These are phyloP conservation scores for Cucurbita pepo DNA, from an alignment of 306 rosid genomes.

Conservation along the genomic window DNA sequence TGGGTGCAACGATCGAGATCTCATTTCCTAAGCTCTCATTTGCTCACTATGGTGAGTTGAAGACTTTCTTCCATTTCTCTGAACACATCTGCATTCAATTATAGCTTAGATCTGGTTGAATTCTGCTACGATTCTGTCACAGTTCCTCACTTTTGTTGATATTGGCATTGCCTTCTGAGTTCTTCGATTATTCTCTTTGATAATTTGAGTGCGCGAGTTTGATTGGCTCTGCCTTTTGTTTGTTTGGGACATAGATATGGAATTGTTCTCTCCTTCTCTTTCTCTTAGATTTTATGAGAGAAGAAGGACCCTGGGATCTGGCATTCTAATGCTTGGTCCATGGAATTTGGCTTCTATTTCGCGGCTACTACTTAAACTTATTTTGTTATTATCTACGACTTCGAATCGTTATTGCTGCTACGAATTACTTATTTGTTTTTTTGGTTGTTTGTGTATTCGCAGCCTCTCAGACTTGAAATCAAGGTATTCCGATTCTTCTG, in stretches of 20 bases:
- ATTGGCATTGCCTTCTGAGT: neutral
- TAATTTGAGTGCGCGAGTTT: neutral
- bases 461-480: constrained; percentile 99
- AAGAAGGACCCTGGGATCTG: neutral
- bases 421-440: constrained; percentile 21
- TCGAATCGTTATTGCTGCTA: neutral
- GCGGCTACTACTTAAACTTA: neutral
- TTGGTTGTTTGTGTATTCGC: constrained; percentile 23
- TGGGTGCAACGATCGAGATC: constrained; percentile 18
- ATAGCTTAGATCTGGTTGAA: constrained; percentile 51
- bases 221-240: neutral
- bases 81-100: constrained; percentile 8
- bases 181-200: neutral
- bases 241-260: neutral
- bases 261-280: neutral
- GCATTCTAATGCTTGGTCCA: neutral
- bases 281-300: neutral
- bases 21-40: constrained; percentile 21
- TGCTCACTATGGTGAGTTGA: constrained; percentile 61
- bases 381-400: neutral
- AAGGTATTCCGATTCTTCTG: constrained; percentile 40
- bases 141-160: constrained; percentile 6
- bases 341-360: neutral
- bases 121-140: constrained; percentile 26
- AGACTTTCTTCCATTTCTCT: constrained; percentile 13